phyloP scores from a whole-genome alignment of 495 filamentous ascomycete genomes.

The Podospora tetraspora region DNA sequence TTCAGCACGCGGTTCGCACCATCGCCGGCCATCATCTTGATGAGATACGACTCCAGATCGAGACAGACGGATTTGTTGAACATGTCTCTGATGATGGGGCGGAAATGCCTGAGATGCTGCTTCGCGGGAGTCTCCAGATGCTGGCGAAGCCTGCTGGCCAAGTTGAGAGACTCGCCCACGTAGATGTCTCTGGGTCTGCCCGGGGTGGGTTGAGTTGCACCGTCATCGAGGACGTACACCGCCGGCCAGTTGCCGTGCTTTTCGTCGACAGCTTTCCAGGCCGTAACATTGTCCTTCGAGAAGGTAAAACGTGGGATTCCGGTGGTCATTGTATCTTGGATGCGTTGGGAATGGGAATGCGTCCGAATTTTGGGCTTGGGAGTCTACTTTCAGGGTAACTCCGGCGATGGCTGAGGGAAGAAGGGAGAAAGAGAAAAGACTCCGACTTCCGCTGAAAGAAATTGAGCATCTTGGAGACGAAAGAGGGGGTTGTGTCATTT shows the following conservation, averaged over 20 bases:
- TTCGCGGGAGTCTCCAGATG: not conserved
- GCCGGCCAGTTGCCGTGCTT: not conserved
- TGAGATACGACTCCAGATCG: not conserved
- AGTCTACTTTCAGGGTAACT: no score
- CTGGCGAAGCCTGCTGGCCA: not conserved
- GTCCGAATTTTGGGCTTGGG: no score
- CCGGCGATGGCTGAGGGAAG: no score
- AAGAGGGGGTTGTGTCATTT: not conserved
- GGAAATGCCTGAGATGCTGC: not conserved
- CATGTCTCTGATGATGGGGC: not conserved
- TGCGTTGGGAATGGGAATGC: no score
- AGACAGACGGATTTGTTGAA: not conserved
- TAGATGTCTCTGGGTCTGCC: not conserved
- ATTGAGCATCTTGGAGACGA: not conserved
- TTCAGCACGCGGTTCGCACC: not conserved
- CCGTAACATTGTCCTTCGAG: not conserved
- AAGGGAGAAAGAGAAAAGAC: not conserved
- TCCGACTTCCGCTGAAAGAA: not conserved
- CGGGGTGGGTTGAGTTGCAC: not conserved
- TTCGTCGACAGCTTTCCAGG: not conserved
- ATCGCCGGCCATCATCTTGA: constrained; percentile 1
- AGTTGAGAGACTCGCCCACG: not conserved
- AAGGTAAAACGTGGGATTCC: not conserved
- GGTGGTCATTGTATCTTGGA: not conserved
- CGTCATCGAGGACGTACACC: not conserved